phyloP scores from a whole-genome alignment of 2,329 filamentous ascomycete species.

The Colletotrichum falcatum region DNA sequence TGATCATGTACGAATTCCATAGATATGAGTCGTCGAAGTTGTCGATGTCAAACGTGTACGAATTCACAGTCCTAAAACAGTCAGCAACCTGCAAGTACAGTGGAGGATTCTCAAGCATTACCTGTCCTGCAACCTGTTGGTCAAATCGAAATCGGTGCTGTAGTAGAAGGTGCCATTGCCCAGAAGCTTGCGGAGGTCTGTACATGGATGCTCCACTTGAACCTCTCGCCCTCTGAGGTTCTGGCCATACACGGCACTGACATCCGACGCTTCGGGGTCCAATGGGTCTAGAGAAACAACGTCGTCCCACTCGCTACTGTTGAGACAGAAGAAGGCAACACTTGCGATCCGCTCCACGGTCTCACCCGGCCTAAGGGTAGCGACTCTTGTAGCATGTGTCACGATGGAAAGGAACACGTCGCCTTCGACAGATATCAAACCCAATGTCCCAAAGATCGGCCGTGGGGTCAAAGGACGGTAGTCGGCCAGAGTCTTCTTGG shows the following conservation, averaged over 20 bases:
- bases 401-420: conserved; percentile 95
- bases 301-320: conserved; percentile 86
- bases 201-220: conserved; percentile 85
- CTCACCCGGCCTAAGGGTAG: conserved; percentile 86
- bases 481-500: conserved; percentile 75
- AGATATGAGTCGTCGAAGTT: conserved; percentile 92
- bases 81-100: conserved; percentile 37
- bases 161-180: conserved; percentile 98
- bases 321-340: conserved; percentile 95
- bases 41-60: conserved; percentile 86
- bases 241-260: conserved; percentile 61
- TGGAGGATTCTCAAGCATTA: conserved; percentile 50
- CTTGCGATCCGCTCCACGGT: conserved; percentile 87
- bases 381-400: conserved; percentile 81
- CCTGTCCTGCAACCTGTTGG: conserved; percentile 91
- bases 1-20: conserved; percentile 99
- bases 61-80: conserved; percentile 73
- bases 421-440: conserved; percentile 83
- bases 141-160: conserved; percentile 97
- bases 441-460: conserved; percentile 86
- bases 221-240: conserved; percentile 74
- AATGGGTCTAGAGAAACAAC: conserved; percentile 68
- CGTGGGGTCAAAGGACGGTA: conserved; percentile 81
- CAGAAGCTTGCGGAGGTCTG: conserved; percentile 90
- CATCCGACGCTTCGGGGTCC: conserved; percentile 62